Conservation (phyloP, 768 basidiomycete genomes). For the Lactarius trivialis region DNA sequence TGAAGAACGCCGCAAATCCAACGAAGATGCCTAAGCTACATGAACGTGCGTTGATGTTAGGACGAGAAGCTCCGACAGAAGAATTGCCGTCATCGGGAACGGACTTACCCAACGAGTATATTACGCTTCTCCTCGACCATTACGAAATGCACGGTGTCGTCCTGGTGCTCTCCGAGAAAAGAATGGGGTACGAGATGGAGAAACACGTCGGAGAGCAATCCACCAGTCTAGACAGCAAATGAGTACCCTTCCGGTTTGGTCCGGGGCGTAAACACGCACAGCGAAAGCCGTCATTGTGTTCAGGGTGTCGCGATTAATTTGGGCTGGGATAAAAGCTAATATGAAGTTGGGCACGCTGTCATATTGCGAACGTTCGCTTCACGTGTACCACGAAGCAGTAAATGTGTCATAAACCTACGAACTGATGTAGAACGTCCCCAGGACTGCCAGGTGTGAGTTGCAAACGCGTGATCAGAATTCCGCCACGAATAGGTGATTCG, state of each 20-base stretch:
- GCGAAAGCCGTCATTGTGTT: conserved; percentile 95
- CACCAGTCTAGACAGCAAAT: conserved; percentile 57
- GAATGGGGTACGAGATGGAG: conserved; percentile 87
- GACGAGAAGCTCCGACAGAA: background rate
- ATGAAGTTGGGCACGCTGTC: conserved; percentile 88
- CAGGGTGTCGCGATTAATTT: conserved; percentile 77
- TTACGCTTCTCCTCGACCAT: conserved; percentile 90
- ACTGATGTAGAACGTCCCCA: conserved; percentile 94
- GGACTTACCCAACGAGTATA: conserved; percentile 74
- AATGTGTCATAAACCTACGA: conserved; percentile 52
- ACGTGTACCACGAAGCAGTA: conserved; percentile 11
- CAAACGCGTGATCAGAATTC: background rate
- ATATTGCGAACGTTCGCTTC: conserved; percentile 21
- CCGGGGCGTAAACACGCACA: conserved; percentile 37
- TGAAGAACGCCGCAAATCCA: conserved; percentile 86
- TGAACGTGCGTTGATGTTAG: conserved; percentile 21
- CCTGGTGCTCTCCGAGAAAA: conserved; percentile 84
- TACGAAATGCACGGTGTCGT: conserved; percentile 63
- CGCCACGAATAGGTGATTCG: background rate
- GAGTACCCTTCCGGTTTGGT: conserved; percentile 1
- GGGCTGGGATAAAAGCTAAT: conserved; percentile 85
- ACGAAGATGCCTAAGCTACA: conserved; percentile 70
- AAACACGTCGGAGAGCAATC: conserved; percentile 88
- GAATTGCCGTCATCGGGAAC: conserved; percentile 4
- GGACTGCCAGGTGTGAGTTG: conserved; percentile 37